Base-by-base conservation (phyloP, 805 yeast genomes). In the Kazachstania viticola region DNA sequence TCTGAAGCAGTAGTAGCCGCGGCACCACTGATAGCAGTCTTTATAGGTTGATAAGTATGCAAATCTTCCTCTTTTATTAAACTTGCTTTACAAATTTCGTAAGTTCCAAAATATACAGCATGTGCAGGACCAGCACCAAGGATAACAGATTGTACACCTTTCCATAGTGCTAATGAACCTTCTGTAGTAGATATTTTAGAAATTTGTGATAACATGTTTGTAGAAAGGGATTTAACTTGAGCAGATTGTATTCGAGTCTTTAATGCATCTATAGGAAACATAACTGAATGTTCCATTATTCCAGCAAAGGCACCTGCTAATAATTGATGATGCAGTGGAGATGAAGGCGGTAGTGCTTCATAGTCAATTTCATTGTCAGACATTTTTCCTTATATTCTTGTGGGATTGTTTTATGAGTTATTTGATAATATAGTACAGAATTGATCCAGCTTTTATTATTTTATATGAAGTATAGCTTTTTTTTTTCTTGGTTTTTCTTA, bases 271-370 rank as follows among this genome's bases (percentile, higher is more conserved):
- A 91, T 74, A 2, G 98, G 98, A 53, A 78, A 91, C 97, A 91
- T 88, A 27, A 91, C 87, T 1, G 95, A 78, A 60, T 91, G 98
- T 56, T 91, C 98, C 97, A 91, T 84, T 33, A 91, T 84, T 21
- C 98, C 98, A 13, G 98, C 98, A 60, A 85, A 82, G 0, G 97
- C 97, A n/a, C 98, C 98, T 1, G 98, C 98, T n/a, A 73, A 52
- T 38, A 91, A 67, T 53, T 87, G 94, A 3, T 94, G 82, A 9
- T 74, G 52, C 32, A 91, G 60, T 2, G 96, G 75, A 9, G 95
- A 85, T 46, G 77, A 75, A 18, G 76, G 79, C 1, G 97, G 97
- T 24, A 91, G 67, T 6, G 95, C 73, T 59, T 91, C 98, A 56
- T 88, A 88, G 53, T 88, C 97, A 24, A 77, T 65, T 48, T 77